phyloP scores from a whole-genome alignment of 192 early-diverging fungal genomes.

The Oehlia diaphana region DNA sequence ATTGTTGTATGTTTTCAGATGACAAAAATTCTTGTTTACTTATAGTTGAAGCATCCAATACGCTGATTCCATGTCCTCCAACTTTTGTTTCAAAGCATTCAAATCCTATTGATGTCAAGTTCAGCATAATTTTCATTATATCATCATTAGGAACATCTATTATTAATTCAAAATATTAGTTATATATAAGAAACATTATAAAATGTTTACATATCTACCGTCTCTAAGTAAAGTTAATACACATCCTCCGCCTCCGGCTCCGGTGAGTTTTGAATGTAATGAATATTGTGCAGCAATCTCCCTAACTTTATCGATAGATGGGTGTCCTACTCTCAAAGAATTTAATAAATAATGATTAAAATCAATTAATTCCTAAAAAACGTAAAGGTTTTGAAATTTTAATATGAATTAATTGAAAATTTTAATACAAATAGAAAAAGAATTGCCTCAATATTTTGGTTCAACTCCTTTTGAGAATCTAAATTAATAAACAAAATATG shows the following conservation, averaged over 20 bases:
- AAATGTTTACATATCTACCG: conserved; percentile 38
- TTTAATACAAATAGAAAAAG: not conserved
- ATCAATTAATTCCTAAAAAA: conserved; percentile 67
- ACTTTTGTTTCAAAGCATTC: conserved; percentile 26
- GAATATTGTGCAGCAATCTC: conserved; percentile 58
- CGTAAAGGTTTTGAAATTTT: not conserved
- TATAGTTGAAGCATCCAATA: not conserved
- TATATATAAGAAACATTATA: not conserved
- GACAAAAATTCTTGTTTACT: conserved; percentile 11
- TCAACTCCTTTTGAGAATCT: not conserved
- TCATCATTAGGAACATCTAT: not conserved
- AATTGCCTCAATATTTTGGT: not conserved
- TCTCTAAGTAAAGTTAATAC: conserved; percentile 76
- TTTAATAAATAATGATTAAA: conserved; percentile 83
- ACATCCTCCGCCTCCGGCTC: conserved; percentile 97
- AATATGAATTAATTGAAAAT: not conserved
- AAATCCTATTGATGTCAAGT: not conserved
- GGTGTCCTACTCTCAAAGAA: conserved; percentile 83
- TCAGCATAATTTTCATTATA: not conserved
- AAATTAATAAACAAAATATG: not conserved
- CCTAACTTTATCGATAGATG: conserved; percentile 75
- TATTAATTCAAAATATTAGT: not conserved
- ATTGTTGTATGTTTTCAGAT: not conserved
- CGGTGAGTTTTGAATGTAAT: conserved; percentile 88
- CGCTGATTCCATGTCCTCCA: conserved; percentile 18